Conservation (phyloP, 2,329 filamentous ascomycete species). For the Aspergillus novoparasiticus region DNA sequence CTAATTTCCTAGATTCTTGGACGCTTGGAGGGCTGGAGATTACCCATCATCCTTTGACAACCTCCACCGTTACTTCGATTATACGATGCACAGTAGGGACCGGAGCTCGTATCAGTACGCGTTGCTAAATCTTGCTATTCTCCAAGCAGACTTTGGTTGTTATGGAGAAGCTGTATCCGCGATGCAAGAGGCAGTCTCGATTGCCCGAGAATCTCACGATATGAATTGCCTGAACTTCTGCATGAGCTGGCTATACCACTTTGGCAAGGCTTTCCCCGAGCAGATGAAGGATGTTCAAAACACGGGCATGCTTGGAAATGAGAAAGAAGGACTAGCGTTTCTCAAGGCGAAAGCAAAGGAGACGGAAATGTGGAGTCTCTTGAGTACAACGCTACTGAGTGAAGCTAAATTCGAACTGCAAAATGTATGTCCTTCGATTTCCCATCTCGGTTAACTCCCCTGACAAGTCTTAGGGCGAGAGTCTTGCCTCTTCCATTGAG, state of each 20-base stretch:
- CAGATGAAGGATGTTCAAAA: slow-evolving; percentile 71
- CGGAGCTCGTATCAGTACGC: slow-evolving; percentile 93
- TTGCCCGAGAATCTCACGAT: slow-evolving; percentile 91
- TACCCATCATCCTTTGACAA: slow-evolving; percentile 88
- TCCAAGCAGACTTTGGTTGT: slow-evolving; percentile 94
- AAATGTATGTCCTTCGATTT: slow-evolving; percentile 59
- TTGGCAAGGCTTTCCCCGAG: slow-evolving; percentile 80
- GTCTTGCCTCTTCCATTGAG: slow-evolving; percentile 67
- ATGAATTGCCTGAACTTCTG: slow-evolving; percentile 92
- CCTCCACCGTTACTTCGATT: slow-evolving; percentile 94
- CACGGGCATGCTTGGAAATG: slow-evolving; percentile 72
- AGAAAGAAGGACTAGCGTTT: slow-evolving; percentile 80
- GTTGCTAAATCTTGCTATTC: slow-evolving; percentile 85
- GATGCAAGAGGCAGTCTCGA: slow-evolving; percentile 92
- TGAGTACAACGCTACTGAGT: slow-evolving; percentile 80
- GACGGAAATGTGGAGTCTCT: slow-evolving; percentile 79
- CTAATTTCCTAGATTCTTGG: slow-evolving; percentile 67
- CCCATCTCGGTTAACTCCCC: slow-evolving; percentile 1
- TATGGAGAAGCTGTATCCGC: slow-evolving; percentile 86
- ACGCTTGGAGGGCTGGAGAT: slow-evolving; percentile 89
- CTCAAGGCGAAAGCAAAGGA: slow-evolving; percentile 85
- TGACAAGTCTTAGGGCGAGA: slow-evolving; percentile 53
- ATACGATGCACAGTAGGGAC: slow-evolving; percentile 84
- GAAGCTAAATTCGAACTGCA: slow-evolving; percentile 80
- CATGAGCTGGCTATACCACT: slow-evolving; percentile 93